Conservation (phyloP, 148 eudicot genomes). For the Rhododendron griersonianum region DNA sequence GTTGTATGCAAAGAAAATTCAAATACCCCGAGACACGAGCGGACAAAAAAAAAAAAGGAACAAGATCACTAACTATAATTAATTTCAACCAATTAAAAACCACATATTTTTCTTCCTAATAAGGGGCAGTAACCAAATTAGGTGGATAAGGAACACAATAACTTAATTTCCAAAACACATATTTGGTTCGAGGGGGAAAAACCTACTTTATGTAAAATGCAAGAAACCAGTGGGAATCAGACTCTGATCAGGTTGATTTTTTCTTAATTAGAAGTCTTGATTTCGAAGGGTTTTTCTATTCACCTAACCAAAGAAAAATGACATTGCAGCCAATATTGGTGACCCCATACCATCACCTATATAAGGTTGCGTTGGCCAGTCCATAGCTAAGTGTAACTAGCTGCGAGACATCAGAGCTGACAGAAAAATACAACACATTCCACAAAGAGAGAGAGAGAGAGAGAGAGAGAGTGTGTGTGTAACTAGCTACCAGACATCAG, state of each 20-base stretch:
- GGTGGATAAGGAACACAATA: background rate
- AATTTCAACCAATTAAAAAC: background rate
- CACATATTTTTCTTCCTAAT: background rate
- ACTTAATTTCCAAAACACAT: background rate
- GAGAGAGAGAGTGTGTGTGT: background rate
- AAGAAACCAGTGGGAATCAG: conserved; percentile 17
- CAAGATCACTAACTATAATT: background rate
- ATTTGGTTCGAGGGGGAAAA: background rate
- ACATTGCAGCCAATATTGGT: conserved; percentile 25
- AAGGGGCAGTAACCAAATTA: background rate
- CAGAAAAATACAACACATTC: background rate
- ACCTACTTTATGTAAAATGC: conserved; percentile 29
- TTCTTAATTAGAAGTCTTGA: conserved; percentile 14
- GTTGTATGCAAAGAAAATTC: too few species aligned
- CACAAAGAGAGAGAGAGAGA: background rate
- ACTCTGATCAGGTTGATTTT: background rate
- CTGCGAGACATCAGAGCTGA: background rate
- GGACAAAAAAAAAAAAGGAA: too few species aligned
- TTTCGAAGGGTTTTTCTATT: conserved; percentile 16
- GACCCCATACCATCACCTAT: conserved; percentile 16
- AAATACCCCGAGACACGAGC: too few species aligned
- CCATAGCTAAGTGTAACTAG: conserved; percentile 10
- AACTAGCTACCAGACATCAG: background rate
- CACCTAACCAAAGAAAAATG: conserved; percentile 37
- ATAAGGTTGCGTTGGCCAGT: conserved; percentile 29